Conservation (phyloP, 441 rosid species). For the Breynia disticha region DNA sequence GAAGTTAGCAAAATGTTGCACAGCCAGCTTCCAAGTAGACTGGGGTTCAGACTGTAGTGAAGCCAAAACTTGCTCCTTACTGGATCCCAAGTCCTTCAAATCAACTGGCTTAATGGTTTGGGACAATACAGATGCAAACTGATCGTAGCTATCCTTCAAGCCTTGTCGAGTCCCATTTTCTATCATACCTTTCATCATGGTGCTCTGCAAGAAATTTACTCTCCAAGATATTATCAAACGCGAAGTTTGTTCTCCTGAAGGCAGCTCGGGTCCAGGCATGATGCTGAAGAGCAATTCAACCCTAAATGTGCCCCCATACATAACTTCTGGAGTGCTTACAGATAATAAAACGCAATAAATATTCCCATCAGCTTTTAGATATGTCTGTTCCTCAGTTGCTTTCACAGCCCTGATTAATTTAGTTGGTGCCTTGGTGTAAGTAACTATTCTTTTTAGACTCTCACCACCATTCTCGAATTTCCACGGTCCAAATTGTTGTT, state of each 20-base stretch:
- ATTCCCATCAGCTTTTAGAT: slow-evolving; percentile 74
- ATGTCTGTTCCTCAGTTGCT: slow-evolving; percentile 75
- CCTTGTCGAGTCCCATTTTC: slow-evolving; percentile 86
- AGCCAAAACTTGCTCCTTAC: slow-evolving; percentile 78
- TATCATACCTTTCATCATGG: slow-evolving; percentile 92
- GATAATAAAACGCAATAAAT: slow-evolving; percentile 43
- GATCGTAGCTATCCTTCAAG: slow-evolving; percentile 71
- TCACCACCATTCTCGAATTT: slow-evolving; percentile 51
- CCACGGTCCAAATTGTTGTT: slow-evolving; percentile 70
- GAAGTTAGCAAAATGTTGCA: slow-evolving; percentile 76
- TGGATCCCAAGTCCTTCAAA: slow-evolving; percentile 62
- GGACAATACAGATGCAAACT: slow-evolving; percentile 46
- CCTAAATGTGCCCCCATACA: slow-evolving; percentile 72
- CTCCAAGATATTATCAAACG: slow-evolving; percentile 78
- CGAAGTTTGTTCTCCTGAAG: slow-evolving; percentile 69
- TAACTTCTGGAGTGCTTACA: slow-evolving; percentile 87
- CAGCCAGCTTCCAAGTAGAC: slow-evolving; percentile 79
- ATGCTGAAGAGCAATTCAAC: slow-evolving; percentile 70
- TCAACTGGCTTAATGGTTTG: slow-evolving; percentile 69
- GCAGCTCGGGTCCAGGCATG: slow-evolving; percentile 73
- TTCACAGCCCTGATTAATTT: slow-evolving; percentile 78
- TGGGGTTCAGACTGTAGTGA: slow-evolving; percentile 71
- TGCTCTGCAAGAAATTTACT: slow-evolving; percentile 75
- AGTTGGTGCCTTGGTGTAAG: slow-evolving; percentile 67
- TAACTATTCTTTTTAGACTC: slow-evolving; percentile 53